These are phyloP conservation scores for Postia placenta DNA, from an alignment of 768 basidiomycete genomes.

Conservation along the genomic window DNA sequence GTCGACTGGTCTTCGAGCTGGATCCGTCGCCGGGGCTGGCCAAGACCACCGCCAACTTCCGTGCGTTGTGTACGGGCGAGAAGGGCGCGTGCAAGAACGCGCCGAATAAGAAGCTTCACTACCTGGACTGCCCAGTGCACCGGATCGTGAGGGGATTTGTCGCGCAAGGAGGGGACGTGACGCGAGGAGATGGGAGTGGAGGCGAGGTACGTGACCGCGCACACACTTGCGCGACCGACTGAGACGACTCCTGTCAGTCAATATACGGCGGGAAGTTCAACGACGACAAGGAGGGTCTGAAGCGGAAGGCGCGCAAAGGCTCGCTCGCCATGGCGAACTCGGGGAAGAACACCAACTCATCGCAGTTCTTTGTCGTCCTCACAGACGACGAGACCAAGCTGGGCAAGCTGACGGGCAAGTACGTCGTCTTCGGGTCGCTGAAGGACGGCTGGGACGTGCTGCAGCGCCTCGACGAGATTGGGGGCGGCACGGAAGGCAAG, in stretches of 20 bases:
- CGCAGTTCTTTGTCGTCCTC: conserved; percentile 46
- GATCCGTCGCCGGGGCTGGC: conserved; percentile 32
- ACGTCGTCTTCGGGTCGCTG: conserved; percentile 38
- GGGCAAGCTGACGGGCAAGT: conserved; percentile 43
- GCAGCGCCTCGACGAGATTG: conserved; percentile 27
- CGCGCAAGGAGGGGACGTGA: conserved; percentile 50
- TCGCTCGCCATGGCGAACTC: conserved; percentile 49
- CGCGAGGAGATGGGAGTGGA: conserved; percentile 45
- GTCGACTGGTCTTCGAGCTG: conserved; percentile 36
- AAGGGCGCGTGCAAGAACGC: conserved; percentile 40
- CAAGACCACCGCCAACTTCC: conserved; percentile 44
- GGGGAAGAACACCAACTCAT: conserved; percentile 42
- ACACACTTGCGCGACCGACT: too few relatives aligned
- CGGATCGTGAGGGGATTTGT: conserved; percentile 42
- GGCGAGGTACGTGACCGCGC: conserved; percentile 45
- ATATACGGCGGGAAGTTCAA: conserved; percentile 44
- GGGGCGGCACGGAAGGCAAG: conserved; percentile 30
- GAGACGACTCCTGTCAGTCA: too few relatives aligned
- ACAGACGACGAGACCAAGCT: conserved; percentile 34
- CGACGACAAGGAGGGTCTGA: conserved; percentile 38
- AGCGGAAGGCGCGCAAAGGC: conserved; percentile 32
- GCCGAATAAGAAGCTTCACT: conserved; percentile 40
- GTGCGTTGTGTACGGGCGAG: conserved; percentile 40
- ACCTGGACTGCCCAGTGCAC: conserved; percentile 38
- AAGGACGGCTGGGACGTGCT: conserved; percentile 28